phyloP scores from a whole-genome alignment of 805 yeast species.

The Jamesozyma rosinii region DNA sequence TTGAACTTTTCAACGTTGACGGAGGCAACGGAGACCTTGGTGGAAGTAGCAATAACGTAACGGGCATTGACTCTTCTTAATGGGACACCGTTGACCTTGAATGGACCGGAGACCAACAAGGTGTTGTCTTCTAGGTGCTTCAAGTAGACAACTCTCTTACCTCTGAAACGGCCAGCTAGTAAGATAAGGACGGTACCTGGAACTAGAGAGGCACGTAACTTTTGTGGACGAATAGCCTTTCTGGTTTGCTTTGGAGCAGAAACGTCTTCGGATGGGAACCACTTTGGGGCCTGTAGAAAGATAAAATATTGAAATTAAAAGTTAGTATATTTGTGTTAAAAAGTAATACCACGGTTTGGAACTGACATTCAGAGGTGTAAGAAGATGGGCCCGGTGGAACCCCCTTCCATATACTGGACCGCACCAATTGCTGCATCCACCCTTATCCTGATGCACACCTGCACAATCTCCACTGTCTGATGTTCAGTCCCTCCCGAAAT shows the following conservation, averaged over 20 bases:
- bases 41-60: slow-evolving; percentile 96
- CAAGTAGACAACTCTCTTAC: slow-evolving; percentile 96
- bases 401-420: no score
- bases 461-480: no score
- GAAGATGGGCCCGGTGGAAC: no score
- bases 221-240: slow-evolving; percentile 85
- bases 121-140: slow-evolving; percentile 96
- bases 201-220: slow-evolving; percentile 86
- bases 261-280: slow-evolving; percentile 87
- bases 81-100: slow-evolving; percentile 99
- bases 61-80: slow-evolving; percentile 97
- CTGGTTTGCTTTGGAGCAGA: slow-evolving; percentile 80
- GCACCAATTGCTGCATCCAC: not conserved
- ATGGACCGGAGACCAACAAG: slow-evolving; percentile 92
- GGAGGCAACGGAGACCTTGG: slow-evolving; percentile 66
- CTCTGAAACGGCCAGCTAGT: slow-evolving; percentile 98
- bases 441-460: no score
- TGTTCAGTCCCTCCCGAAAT: not conserved
- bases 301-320: slow-evolving; percentile 1
- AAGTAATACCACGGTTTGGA: not conserved
- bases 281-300: slow-evolving; percentile 57
- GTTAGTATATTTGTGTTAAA: slow-evolving; percentile 13
- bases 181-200: slow-evolving; percentile 96
- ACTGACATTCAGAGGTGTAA: not conserved
- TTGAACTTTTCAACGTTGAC: slow-evolving; percentile 83